phyloP scores from a whole-genome alignment of 306 rosid genomes.

The Cucurbita moschata region DNA sequence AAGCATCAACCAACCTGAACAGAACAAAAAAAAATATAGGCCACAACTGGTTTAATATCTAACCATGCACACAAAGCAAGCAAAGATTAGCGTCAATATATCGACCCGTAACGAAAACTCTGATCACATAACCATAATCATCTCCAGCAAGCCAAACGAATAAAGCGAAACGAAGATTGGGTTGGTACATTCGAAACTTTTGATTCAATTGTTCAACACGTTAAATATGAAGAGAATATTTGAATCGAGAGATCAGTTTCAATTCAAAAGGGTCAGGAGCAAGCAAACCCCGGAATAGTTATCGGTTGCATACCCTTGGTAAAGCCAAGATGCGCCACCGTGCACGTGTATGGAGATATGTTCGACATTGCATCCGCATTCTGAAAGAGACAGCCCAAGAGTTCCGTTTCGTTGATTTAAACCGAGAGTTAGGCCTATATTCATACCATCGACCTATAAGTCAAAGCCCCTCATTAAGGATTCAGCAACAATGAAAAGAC shows the following conservation, averaged over 20 bases:
- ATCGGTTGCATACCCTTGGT: constrained; percentile 47
- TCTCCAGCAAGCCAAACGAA: not conserved
- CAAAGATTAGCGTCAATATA: not conserved
- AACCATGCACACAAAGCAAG: not conserved
- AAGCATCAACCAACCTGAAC: constrained; percentile 52
- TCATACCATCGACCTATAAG: constrained; percentile 61
- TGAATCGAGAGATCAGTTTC: not conserved
- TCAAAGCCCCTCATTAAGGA: constrained; percentile 11
- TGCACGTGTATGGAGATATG: constrained; percentile 46
- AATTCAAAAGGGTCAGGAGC: not conserved
- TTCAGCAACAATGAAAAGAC: not conserved
- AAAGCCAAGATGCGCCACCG: constrained; percentile 89
- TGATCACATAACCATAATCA: not conserved
- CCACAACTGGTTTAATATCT: not conserved
- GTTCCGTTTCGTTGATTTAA: constrained; percentile 50
- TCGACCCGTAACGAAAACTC: not conserved
- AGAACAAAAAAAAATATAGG: not conserved
- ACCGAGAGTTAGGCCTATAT: constrained; percentile 42
- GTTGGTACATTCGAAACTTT: not conserved
- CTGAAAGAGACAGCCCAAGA: constrained; percentile 43
- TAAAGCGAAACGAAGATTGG: not conserved
- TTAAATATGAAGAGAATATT: not conserved
- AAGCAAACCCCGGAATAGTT: not conserved
- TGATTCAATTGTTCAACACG: not conserved
- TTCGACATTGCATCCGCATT: constrained; percentile 52